A percentile compares a stretch with the other conserved stretches of the same genome.
These are phyloP conservation scores for Alternaria brassicicola DNA, from an alignment of 2,329 filamentous ascomycete species.

Conservation along the genomic window DNA sequence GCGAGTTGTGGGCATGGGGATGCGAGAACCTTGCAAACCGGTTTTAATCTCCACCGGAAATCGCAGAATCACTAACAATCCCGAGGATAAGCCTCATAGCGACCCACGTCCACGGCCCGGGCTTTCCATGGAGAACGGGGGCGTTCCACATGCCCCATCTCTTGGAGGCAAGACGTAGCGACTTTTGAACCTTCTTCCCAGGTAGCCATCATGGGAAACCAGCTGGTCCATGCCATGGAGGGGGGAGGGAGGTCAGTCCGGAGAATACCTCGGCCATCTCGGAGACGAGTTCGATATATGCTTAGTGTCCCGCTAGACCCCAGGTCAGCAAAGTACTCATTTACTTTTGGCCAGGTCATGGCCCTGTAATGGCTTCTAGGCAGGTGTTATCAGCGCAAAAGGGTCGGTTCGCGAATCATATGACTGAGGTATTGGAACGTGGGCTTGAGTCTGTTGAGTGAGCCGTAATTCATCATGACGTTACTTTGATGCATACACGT, in stretches of 20 bases:
- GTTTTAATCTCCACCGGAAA: conserved; percentile 2
- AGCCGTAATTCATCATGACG: neutral
- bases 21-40: neutral
- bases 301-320: neutral
- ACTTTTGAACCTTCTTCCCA: neutral
- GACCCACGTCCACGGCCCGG: conserved; percentile 5
- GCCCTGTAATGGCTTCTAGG: neutral
- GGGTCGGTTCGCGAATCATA: conserved; percentile 1
- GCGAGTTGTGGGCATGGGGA: neutral
- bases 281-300: conserved; percentile 3
- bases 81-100: conserved; percentile 7
- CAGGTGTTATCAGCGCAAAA: neutral
- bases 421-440: neutral
- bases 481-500: neutral
- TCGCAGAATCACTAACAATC: neutral
- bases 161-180: neutral
- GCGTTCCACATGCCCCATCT: conserved; percentile 3
- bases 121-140: neutral
- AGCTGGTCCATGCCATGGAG: conserved; percentile 2
- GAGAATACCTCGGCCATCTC: conserved; percentile 3
- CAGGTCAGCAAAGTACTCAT: conserved; percentile 1
- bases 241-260: too few relatives aligned
- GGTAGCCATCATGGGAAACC: neutral
- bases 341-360: conserved; percentile 1
- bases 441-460: neutral